Conservation (phyloP, 169 alveolate species). For the Condylostoma magnum region DNA sequence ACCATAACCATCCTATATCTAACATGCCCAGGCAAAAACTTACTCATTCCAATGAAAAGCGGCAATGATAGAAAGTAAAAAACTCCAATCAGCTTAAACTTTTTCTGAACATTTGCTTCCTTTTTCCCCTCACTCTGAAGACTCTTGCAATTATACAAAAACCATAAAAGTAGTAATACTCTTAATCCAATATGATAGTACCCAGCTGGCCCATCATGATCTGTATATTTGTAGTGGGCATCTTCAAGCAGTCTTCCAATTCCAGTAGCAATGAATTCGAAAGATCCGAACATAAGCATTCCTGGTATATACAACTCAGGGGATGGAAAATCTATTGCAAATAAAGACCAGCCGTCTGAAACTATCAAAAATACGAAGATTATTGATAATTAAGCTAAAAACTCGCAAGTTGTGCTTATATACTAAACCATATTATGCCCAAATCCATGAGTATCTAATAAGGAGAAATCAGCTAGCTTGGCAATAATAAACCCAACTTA, state of each 20-base stretch:
- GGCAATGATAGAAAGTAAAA: too few relatives aligned
- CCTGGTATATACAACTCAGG: constrained; percentile 20
- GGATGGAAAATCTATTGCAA: constrained; percentile 1
- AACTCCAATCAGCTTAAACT: too few relatives aligned
- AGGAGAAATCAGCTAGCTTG: not conserved
- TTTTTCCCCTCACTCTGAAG: too few relatives aligned
- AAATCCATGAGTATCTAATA: not conserved
- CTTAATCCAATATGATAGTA: not conserved
- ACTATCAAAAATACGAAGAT: not conserved
- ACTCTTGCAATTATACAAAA: not conserved
- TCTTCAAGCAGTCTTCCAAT: not conserved
- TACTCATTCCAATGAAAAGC: too few relatives aligned
- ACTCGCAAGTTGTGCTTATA: not conserved
- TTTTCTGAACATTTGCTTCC: too few relatives aligned
- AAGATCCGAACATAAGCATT: not conserved
- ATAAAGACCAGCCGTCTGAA: constrained; percentile 27
- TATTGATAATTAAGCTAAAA: constrained; percentile 2
- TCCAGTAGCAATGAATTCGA: not conserved
- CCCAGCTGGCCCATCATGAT: constrained; percentile 14
- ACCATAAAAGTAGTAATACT: not conserved
- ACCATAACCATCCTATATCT: too few relatives aligned
- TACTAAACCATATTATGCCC: constrained; percentile 14
- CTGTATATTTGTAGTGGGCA: constrained; percentile 6
- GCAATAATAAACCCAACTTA: not conserved
- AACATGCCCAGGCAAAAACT: too few relatives aligned